Evolutionary conservation across 116 monocot genomes (phyloP), one percentile per base, ranked within the genome.

Genomic region (Zostera marina): DNA sequence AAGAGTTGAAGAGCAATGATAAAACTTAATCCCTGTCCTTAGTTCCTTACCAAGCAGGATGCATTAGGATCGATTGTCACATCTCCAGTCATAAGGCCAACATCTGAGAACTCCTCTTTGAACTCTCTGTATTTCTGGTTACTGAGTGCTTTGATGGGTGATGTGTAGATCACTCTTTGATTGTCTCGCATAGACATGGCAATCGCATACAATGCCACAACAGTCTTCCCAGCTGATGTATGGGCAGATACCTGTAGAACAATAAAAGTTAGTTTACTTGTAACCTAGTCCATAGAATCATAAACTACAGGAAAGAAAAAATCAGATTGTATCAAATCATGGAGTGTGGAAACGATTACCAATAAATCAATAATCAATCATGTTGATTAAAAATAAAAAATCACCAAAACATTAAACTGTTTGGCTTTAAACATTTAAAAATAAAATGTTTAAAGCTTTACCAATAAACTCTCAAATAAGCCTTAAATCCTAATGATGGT

Each of bases 91-190:
- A 96, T 96, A 11, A 96, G 77, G 20, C 94, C 94, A 44, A 96
- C 94, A 56, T 88, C 89, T 5, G 79, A 77, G 56, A 96, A 96
- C 47, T 96, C 89, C 73, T 85, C 82, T 70, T 96, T 96, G 47
- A 96, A 96, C 45, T 96, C 93, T 58, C 88, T 82, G 56, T 96
- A 96, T 67, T 96, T 96, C 22, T 96, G 94, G 48, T 96, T 96
- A 66, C 94, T 96, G 7, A 96, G 77, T 9, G 94, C 94, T 76
- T 96, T 96, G 62, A 96, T 96, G 26, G 94, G 94, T 42, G 94
- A 88, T 39, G 94, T 96, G 71, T 96, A 96, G 12, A 96, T 82
- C 46, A 96, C 94, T 47, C 94, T 66, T 58, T 96, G 94, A 22
- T 85, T 79, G 51, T 88, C 73, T 64, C 75, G 66, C 65, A 96